Evolutionary conservation across 1,284 basidiomycete genomes (phyloP), one percentile per base, ranked within the genome.

Genomic region (Rhodotorula sp.): DNA sequence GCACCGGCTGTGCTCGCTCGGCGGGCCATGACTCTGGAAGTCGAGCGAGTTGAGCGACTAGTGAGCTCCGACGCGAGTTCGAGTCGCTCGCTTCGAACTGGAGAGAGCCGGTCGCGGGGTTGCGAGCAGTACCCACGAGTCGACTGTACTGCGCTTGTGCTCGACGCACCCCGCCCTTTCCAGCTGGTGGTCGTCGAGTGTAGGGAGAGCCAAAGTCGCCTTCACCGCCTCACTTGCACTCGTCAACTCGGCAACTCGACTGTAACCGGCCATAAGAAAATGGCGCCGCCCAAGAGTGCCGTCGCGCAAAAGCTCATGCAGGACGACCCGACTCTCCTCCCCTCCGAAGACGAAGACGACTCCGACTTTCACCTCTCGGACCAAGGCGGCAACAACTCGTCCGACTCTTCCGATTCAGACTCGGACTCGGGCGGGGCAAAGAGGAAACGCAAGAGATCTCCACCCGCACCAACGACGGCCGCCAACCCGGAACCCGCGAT

Each of bases 281-380:
- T 71, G 69, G 69, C 69, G 7, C 69, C 69, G 6, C 69, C 69
- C 1, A 54, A 55, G 8, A 60, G 66, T 4, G 22, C 26, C 4
- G 62, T 55, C 0, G 53, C 66, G 18, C 63, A 77, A 33, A 68
- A 70, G 48, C 42, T 66, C 20, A 24, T 60, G 20, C 24, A 58
- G 22, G 68, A 68, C 37, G 69, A 70, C 64, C 64, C 69, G 24
- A 51, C 60, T 49, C 58, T 73, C 24, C 58, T 73, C 8, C 69
- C 72, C 18, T 70, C 68, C 8, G 71, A 73, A n/a, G 64, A 66
- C 60, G 71, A 73, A 15, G 66, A 70, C 44, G 71, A 73, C 56
- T 45, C 49, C 24, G 69, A 70, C 59, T 70, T 67, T 30, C 48
- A n/a, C n/a, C 62, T 71, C 57, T 24, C 57, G 8, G 51, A 42